phyloP scores from a whole-genome alignment of 2,329 filamentous ascomycete genomes.

The Dryadomyces quercivorus region DNA sequence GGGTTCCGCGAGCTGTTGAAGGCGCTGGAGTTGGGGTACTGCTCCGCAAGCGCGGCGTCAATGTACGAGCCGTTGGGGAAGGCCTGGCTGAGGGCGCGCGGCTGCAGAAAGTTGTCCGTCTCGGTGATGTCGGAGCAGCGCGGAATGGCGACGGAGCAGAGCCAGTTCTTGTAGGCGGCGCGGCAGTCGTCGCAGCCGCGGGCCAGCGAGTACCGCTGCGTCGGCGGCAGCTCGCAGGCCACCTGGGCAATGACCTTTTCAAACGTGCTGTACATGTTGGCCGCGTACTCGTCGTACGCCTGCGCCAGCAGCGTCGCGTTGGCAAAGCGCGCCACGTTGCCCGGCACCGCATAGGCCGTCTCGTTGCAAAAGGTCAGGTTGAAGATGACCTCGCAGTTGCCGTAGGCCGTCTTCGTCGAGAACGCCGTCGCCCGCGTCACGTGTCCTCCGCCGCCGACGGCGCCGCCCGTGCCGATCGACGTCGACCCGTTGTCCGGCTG shows the following conservation, averaged over 20 bases:
- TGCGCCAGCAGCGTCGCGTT: slow-evolving; percentile 48
- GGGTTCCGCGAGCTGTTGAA: slow-evolving; percentile 53
- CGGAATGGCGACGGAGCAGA: slow-evolving; percentile 86
- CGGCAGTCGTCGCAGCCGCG: slow-evolving; percentile 66
- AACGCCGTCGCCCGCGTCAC: slow-evolving; percentile 66
- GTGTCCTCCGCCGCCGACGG: slow-evolving; percentile 59
- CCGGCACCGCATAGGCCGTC: slow-evolving; percentile 83
- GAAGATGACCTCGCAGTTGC: slow-evolving; percentile 76
- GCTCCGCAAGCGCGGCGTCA: slow-evolving; percentile 19
- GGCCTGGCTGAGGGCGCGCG: slow-evolving; percentile 57
- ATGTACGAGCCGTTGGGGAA: slow-evolving; percentile 52
- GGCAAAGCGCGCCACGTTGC: slow-evolving; percentile 53
- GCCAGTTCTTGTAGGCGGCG: slow-evolving; percentile 80
- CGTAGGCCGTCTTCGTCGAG: slow-evolving; percentile 48
- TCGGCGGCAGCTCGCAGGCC: slow-evolving; percentile 64
- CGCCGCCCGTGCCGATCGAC: slow-evolving; percentile 24
- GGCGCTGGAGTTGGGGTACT: slow-evolving; percentile 20
- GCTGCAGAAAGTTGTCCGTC: slow-evolving; percentile 41
- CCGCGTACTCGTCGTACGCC: slow-evolving; percentile 70
- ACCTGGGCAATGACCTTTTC: slow-evolving; percentile 71
- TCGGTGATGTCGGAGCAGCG: slow-evolving; percentile 71
- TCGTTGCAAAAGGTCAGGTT: slow-evolving; percentile 82
- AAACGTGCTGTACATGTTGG: slow-evolving; percentile 62
- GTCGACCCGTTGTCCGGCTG: slow-evolving; percentile 49
- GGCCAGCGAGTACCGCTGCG: slow-evolving; percentile 70